A percentile compares a stretch with the other conserved stretches of the same genome.
phyloP scores from a whole-genome alignment of 352 stramenopile genomes.

The Phytophthora nicotianae region DNA sequence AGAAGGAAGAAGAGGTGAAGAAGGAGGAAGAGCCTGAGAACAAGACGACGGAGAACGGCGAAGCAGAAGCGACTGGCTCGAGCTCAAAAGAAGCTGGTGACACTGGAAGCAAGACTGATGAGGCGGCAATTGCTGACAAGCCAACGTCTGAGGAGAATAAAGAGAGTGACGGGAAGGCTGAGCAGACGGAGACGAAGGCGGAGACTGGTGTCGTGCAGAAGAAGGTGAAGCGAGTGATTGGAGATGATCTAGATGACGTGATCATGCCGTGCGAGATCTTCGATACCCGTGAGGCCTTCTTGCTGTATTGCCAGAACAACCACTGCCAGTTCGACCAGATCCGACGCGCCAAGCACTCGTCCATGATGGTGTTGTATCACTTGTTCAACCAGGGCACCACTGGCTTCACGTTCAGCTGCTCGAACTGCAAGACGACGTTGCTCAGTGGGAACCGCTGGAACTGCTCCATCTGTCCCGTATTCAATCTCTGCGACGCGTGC shows the following conservation, averaged over 20 bases:
- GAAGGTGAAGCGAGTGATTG: slow-evolving; percentile 42
- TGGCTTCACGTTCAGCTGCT: slow-evolving; percentile 98
- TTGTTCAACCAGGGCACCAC: slow-evolving; percentile 95
- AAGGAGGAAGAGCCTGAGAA: slow-evolving; percentile 15
- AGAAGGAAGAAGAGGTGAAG: slow-evolving; percentile 23
- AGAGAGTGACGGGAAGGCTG: slow-evolving; percentile 33
- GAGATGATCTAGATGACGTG: slow-evolving; percentile 87
- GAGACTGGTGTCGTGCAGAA: slow-evolving; percentile 23
- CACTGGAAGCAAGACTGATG: slow-evolving; percentile 24
- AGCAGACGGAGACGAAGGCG: slow-evolving; percentile 17
- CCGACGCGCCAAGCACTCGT: slow-evolving; percentile 81
- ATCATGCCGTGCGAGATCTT: slow-evolving; percentile 98
- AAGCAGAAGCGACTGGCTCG: slow-evolving; percentile 20
- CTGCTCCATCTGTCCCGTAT: slow-evolving; percentile 95
- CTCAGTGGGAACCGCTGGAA: slow-evolving; percentile 95
- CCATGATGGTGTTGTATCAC: slow-evolving; percentile 88
- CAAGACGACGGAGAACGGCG: slow-evolving; percentile 22
- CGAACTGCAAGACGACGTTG: slow-evolving; percentile 94
- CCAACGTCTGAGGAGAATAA: slow-evolving; percentile 26
- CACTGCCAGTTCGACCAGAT: slow-evolving; percentile 87
- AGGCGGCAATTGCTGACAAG: slow-evolving; percentile 5
- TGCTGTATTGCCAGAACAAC: slow-evolving; percentile 91
- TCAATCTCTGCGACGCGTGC: slow-evolving; percentile 96
- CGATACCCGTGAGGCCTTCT: slow-evolving; percentile 89
- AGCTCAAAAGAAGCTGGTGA: background rate